Conservation (phyloP, 139 green algal species). For the Dunaliella primolecta region DNA sequence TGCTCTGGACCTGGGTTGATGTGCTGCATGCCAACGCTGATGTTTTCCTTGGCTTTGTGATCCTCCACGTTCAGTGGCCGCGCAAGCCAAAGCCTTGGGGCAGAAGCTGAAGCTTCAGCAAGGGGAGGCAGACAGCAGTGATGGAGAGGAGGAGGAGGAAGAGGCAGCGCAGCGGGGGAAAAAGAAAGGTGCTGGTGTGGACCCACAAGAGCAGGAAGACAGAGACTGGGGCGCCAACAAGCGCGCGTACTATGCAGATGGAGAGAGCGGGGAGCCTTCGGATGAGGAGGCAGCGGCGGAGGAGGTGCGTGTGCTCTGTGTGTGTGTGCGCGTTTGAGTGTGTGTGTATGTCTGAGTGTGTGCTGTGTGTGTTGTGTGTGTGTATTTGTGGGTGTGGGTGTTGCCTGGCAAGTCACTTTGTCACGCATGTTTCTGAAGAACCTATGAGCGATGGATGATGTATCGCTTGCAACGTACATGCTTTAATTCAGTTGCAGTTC, state of each 20-base stretch:
- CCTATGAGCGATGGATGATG: no score
- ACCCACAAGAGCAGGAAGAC: constrained; percentile 26
- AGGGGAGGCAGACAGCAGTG: constrained; percentile 40
- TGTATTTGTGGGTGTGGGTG: not conserved
- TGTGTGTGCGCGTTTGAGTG: not conserved
- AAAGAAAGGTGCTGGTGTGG: constrained; percentile 15
- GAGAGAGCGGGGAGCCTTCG: constrained; percentile 21
- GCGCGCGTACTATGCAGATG: constrained; percentile 70
- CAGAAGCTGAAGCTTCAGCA: constrained; percentile 60
- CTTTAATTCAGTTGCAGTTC: no score
- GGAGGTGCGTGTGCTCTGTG: constrained; percentile 23
- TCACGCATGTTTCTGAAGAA: not conserved
- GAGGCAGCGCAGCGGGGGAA: not conserved
- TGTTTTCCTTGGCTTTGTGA: not conserved
- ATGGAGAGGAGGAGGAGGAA: constrained; percentile 45
- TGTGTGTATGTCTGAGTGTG: not conserved
- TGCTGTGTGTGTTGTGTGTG: not conserved
- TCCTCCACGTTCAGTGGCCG: constrained; percentile 73
- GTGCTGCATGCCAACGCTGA: no score
- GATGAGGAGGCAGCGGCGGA: not conserved
- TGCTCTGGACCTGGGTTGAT: no score
- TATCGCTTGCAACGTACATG: no score
- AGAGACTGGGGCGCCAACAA: constrained; percentile 69
- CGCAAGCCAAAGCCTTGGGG: constrained; percentile 59
- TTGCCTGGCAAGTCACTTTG: not conserved